These are phyloP conservation scores for Fusarium nematophilum DNA, from an alignment of 2,329 filamentous ascomycete species.

Conservation along the genomic window DNA sequence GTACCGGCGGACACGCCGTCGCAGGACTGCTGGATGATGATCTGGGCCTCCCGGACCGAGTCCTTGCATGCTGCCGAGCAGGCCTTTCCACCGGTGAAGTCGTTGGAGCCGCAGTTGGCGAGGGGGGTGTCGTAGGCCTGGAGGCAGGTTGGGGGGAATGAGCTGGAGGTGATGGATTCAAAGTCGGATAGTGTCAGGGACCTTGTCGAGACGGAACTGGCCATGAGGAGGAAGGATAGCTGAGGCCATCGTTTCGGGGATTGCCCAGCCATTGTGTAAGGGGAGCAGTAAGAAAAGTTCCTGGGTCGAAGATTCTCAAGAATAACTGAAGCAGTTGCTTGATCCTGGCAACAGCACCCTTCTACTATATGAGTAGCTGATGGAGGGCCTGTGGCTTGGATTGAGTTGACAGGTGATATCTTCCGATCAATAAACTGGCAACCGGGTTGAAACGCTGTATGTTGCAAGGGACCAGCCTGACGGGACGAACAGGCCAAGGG, in stretches of 20 bases:
- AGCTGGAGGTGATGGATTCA: slow-evolving; percentile 52
- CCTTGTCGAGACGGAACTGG: slow-evolving; percentile 38
- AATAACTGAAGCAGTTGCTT: neutral
- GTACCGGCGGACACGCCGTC: slow-evolving; percentile 34
- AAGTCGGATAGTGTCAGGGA: slow-evolving; percentile 53
- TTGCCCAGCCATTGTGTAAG: slow-evolving; percentile 29
- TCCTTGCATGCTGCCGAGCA: slow-evolving; percentile 54
- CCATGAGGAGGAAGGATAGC: slow-evolving; percentile 39
- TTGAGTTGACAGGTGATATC: slow-evolving; percentile 25
- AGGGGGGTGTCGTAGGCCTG: slow-evolving; percentile 57
- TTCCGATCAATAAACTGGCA: slow-evolving; percentile 34
- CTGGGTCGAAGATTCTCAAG: neutral
- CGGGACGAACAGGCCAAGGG: slow-evolving; percentile 22
- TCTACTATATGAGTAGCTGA: slow-evolving; percentile 24
- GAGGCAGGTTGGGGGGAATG: slow-evolving; percentile 52
- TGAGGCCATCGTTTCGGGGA: slow-evolving; percentile 40
- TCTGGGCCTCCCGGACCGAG: slow-evolving; percentile 44
- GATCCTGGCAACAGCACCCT: slow-evolving; percentile 4
- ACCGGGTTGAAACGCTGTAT: slow-evolving; percentile 41
- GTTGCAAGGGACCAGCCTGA: slow-evolving; percentile 33
- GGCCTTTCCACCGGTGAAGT: slow-evolving; percentile 50
- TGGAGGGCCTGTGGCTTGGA: slow-evolving; percentile 6
- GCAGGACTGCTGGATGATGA: slow-evolving; percentile 45
- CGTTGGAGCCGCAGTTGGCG: slow-evolving; percentile 49
- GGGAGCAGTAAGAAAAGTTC: neutral